These are phyloP conservation scores for Rosellinia necatrix DNA, from an alignment of 2,329 filamentous ascomycete species.

Conservation along the genomic window DNA sequence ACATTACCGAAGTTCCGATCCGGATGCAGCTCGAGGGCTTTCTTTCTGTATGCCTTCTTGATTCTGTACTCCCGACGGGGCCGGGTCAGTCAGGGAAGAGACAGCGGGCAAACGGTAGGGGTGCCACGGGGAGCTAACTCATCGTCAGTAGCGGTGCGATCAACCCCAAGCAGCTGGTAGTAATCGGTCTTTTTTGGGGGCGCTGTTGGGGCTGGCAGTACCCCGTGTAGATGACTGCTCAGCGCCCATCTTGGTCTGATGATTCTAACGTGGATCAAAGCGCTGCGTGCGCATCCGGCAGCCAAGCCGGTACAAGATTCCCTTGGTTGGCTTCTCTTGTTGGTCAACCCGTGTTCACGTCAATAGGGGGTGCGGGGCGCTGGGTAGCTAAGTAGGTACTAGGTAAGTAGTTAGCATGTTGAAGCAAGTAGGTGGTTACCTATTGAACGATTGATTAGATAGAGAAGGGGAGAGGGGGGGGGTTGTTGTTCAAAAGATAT, in stretches of 20 bases:
- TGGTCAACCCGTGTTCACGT: too few relatives aligned
- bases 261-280: not conserved
- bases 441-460: too few relatives aligned
- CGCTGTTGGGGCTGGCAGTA: conserved; percentile 34
- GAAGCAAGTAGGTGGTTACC: too few relatives aligned
- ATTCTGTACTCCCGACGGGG: conserved; percentile 63
- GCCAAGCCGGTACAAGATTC: too few relatives aligned
- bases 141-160: conserved; percentile 74
- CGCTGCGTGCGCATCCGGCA: not conserved
- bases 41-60: conserved; percentile 89
- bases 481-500: not conserved
- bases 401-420: too few relatives aligned
- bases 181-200: conserved; percentile 70
- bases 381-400: too few relatives aligned
- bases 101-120: not conserved
- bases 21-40: conserved; percentile 91
- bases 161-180: conserved; percentile 81
- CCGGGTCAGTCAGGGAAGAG: conserved; percentile 1
- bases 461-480: not conserved
- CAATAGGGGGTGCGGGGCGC: too few relatives aligned
- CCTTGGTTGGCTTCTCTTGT: too few relatives aligned
- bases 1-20: conserved; percentile 90
- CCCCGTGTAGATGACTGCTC: conserved; percentile 56
- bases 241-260: conserved; percentile 51
- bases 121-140: conserved; percentile 59